These are phyloP conservation scores for Datura wrightii DNA, from an alignment of 257 asterid species.

Conservation along the genomic window DNA sequence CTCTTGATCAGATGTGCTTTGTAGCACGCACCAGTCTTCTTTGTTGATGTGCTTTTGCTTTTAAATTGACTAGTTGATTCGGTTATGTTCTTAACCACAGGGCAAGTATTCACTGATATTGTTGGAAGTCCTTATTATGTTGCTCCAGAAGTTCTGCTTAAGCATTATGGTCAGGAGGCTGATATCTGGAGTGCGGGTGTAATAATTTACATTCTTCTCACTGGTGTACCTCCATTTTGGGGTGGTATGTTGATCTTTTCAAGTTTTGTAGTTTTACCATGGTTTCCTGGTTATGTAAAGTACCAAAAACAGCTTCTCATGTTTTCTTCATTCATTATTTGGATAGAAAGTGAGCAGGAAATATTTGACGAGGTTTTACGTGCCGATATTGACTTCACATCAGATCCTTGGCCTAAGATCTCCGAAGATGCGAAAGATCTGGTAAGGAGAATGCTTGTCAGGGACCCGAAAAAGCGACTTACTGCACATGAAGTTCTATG, in stretches of 20 bases:
- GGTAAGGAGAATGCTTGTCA: constrained; percentile 63
- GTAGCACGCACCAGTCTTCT: neutral
- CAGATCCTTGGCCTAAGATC: constrained; percentile 82
- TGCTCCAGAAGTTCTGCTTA: constrained; percentile 69
- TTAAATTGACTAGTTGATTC: neutral
- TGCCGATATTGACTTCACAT: constrained; percentile 61
- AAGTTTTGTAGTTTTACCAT: neutral
- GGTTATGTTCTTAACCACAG: constrained; percentile 36
- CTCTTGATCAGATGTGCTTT: constrained; percentile 17
- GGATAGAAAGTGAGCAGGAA: constrained; percentile 69
- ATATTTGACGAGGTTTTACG: constrained; percentile 68
- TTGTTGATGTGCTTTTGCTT: neutral
- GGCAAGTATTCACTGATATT: constrained; percentile 61
- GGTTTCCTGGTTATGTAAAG: neutral
- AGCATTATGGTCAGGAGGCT: constrained; percentile 59
- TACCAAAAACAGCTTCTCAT: constrained; percentile 1
- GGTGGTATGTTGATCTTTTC: constrained; percentile 55
- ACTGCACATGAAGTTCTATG: constrained; percentile 84
- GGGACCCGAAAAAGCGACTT: constrained; percentile 66
- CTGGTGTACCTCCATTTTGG: constrained; percentile 79
- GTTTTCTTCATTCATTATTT: constrained; percentile 32
- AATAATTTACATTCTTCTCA: constrained; percentile 63
- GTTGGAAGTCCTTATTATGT: constrained; percentile 81
- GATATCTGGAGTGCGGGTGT: constrained; percentile 84
- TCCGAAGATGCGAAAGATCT: constrained; percentile 81